Evolutionary conservation across 441 rosid species (phyloP).

Genomic region (Cnidoscolus chayamansa): DNA sequence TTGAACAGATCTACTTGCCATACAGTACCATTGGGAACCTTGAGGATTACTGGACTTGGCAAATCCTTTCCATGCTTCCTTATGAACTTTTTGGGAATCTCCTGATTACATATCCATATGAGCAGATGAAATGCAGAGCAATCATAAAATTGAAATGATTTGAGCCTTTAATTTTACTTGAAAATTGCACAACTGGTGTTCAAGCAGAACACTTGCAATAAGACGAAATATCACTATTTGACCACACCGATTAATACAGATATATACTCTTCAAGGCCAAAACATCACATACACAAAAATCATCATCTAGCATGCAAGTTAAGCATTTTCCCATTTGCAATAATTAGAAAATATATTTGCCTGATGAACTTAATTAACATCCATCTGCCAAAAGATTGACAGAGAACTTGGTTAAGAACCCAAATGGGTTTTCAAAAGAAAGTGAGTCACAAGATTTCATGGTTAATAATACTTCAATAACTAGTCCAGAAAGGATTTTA

Average conservation of each 20-base stretch:
- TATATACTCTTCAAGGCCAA: not conserved
- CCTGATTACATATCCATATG: not conserved
- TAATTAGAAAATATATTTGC: not conserved
- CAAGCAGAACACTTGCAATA: not conserved
- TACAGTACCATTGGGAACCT: slow-evolving; percentile 16
- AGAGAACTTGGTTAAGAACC: not conserved
- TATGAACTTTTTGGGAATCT: slow-evolving; percentile 11
- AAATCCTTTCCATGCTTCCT: slow-evolving; percentile 11
- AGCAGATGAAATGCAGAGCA: not conserved
- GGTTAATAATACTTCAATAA: not conserved
- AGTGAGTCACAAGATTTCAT: not conserved
- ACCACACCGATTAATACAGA: not conserved
- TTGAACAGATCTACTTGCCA: slow-evolving; percentile 24
- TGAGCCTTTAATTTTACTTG: not conserved
- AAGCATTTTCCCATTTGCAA: not conserved
- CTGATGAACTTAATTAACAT: too few relatives aligned
- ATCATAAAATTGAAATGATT: not conserved
- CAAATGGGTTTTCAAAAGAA: not conserved
- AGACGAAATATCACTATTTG: not conserved
- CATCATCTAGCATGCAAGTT: too few relatives aligned
- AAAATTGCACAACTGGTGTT: not conserved
- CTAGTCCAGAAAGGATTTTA: too few relatives aligned
- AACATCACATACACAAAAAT: too few relatives aligned
- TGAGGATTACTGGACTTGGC: not conserved
- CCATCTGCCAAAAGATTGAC: not conserved